Percentiles rank a stretch among this genome's conserved stretches.
Evolutionary conservation across 2,329 filamentous ascomycete species (phyloP).

Genomic region (Fusarium sp.): DNA sequence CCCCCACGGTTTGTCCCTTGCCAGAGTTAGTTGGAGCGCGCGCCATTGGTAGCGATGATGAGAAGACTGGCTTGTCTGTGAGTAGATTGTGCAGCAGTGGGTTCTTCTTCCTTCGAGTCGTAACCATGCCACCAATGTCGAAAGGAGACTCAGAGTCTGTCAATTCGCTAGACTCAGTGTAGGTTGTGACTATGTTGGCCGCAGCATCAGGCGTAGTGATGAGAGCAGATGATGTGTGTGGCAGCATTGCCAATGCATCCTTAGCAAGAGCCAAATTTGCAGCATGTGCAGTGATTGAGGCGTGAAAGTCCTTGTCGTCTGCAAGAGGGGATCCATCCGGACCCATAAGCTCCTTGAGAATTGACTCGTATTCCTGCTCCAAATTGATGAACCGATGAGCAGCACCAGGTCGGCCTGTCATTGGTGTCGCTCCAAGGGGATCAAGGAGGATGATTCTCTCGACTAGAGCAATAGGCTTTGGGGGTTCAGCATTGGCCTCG

Average conservation of each 20-base stretch:
- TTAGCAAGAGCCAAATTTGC: constrained; percentile 82
- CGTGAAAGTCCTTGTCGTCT: constrained; percentile 52
- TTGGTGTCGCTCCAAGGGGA: constrained; percentile 86
- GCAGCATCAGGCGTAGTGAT: constrained; percentile 91
- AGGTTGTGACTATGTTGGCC: constrained; percentile 62
- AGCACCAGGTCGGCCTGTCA: constrained; percentile 60
- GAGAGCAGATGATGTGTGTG: constrained; percentile 86
- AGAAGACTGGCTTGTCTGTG: constrained; percentile 93
- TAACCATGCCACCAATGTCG: constrained; percentile 65
- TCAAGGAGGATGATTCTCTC: constrained; percentile 93
- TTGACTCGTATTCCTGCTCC: constrained; percentile 85
- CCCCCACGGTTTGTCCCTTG: constrained; percentile 24
- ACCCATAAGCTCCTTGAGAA: constrained; percentile 72
- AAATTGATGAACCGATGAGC: constrained; percentile 84
- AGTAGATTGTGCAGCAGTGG: constrained; percentile 95
- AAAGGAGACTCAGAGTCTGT: constrained; percentile 67
- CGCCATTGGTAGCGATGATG: constrained; percentile 86
- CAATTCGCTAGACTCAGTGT: constrained; percentile 55
- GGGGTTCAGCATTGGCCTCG: constrained; percentile 53
- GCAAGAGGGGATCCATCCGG: constrained; percentile 49
- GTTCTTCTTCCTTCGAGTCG: constrained; percentile 74
- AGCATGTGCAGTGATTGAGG: constrained; percentile 64
- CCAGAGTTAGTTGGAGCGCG: constrained; percentile 64
- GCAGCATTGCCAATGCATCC: constrained; percentile 80
- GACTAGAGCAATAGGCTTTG: constrained; percentile 72